phyloP scores from a whole-genome alignment of 2,329 filamentous ascomycete species.

The Diaporthe eres region DNA sequence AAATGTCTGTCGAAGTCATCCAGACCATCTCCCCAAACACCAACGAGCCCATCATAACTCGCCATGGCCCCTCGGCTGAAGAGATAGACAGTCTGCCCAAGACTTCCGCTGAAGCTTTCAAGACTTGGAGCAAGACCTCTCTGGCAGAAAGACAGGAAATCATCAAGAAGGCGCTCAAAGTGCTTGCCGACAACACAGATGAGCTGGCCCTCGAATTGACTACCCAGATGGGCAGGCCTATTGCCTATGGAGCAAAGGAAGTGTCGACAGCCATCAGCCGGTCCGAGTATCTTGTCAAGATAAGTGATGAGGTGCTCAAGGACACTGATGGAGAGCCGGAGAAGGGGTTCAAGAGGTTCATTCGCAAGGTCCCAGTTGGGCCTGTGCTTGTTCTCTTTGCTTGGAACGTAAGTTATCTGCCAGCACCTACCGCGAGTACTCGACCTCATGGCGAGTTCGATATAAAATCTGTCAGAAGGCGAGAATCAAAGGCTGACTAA shows the following conservation, averaged over 20 bases:
- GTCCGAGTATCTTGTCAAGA: conserved; percentile 87
- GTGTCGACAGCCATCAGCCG: conserved; percentile 87
- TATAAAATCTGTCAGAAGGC: background rate
- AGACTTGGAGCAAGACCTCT: conserved; percentile 80
- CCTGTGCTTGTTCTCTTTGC: conserved; percentile 92
- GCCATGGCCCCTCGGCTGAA: conserved; percentile 78
- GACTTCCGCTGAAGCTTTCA: conserved; percentile 81
- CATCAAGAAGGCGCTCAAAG: conserved; percentile 82
- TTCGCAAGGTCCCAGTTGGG: conserved; percentile 89
- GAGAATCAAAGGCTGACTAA: conserved; percentile 28
- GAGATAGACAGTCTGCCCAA: conserved; percentile 82
- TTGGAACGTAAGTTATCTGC: conserved; percentile 84
- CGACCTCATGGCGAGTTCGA: background rate
- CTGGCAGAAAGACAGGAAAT: conserved; percentile 84
- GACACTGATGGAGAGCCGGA: conserved; percentile 88
- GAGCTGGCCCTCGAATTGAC: conserved; percentile 88
- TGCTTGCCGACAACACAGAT: conserved; percentile 80
- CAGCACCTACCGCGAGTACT: background rate
- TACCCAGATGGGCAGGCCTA: conserved; percentile 95
- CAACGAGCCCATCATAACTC: conserved; percentile 85
- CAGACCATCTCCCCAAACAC: conserved; percentile 92
- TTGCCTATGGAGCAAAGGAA: conserved; percentile 87
- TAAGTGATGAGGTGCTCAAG: conserved; percentile 82
- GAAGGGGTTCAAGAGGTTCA: conserved; percentile 90
- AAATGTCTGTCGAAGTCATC: conserved; percentile 75